Evolutionary conservation across 2,329 filamentous ascomycete genomes (phyloP), one percentile per base, ranked within the genome.

Genomic region (Pseudocercospora fijiensis): DNA sequence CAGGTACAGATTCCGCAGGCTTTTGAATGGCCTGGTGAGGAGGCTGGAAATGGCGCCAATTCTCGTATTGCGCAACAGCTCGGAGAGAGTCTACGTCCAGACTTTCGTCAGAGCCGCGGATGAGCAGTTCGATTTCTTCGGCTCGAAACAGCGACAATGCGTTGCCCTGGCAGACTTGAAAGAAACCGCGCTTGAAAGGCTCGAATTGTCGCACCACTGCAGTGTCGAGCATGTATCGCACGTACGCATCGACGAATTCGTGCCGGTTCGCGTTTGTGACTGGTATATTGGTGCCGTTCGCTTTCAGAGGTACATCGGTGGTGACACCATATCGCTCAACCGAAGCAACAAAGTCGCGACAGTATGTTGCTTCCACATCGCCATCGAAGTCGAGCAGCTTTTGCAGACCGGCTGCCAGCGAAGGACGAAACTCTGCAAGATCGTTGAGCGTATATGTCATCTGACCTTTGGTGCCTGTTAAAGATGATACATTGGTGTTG

Each of bases 101-200:
- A 4, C 87, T 80, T 73, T 96, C 92, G 67, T 96, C 91, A 7
- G 91, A 95, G 10, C 92, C 92, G 58, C 92, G 85, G 4, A 97
- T 85, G 0, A 96, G 83, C 3, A 96, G 84, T 75, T 96, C 93
- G 66, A 97, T 96, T 76, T 97, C 93, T 75, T 96, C 92, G 0
- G 93, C 90, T 16, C 91, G 86, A 76, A 96, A 96, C 1, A 97
- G 84, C 0, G 89, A 91, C 37, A 96, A 82, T 0, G 93, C 92
- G 74, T 95, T 96, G 37, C 92, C 91, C 37, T 90, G 90, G 74
- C 92, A 96, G 27, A 96, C 91, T 0, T 90, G 96, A 76, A 92
- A 97, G 77, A 97, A 97, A 0, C 93, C 93, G 60, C 92, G 86
- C 75, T 95, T 95, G 82, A 97, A 97, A 0, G 93, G 92, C 74